Percentiles rank a stretch among this genome's conserved stretches.
Conservation (phyloP, 306 rosid species). For the Gillenia trifoliata region DNA sequence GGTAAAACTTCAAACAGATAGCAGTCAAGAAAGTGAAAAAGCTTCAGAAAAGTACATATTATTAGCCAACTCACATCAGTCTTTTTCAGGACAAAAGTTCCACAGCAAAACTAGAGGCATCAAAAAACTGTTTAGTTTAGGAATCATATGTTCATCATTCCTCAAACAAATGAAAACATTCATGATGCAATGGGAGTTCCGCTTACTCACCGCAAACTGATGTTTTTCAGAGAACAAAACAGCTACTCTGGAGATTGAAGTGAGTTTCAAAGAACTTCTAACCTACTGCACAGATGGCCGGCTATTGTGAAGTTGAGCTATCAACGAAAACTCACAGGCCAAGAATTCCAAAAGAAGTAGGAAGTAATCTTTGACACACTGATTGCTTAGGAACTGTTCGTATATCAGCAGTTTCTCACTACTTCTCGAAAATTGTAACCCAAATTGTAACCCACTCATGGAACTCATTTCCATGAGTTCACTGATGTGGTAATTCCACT, state of each 20-base stretch:
- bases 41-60: background rate
- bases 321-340: background rate
- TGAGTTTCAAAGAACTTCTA: background rate
- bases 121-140: background rate
- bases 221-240: background rate
- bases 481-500: too few species aligned
- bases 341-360: background rate
- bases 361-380: background rate
- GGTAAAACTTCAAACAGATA: background rate
- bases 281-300: background rate
- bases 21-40: background rate
- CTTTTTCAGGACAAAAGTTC: background rate
- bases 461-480: too few species aligned
- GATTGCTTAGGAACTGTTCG: background rate
- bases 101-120: background rate
- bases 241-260: background rate
- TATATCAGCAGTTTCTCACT: background rate
- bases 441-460: too few species aligned
- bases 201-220: background rate
- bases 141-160: background rate
- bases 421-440: too few species aligned
- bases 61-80: background rate
- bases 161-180: background rate
- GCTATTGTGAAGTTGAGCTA: too few species aligned
- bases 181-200: background rate